Evolutionary conservation across 148 eudicot genomes (phyloP).

Genomic region (Persicaria maculosa): DNA sequence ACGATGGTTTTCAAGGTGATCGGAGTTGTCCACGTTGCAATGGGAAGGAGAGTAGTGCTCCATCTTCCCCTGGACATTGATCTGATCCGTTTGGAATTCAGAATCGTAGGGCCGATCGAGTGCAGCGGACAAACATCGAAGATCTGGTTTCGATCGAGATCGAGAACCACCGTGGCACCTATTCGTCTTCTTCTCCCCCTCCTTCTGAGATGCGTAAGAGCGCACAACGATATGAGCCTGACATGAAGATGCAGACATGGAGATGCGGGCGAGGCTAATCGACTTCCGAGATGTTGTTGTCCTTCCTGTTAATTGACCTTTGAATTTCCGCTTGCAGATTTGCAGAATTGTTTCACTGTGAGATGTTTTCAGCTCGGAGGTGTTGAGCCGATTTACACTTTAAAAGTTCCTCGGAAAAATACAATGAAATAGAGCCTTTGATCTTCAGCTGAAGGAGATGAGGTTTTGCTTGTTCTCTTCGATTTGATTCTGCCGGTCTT

Average conservation of each 20-base stretch:
- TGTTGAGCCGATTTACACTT: not conserved
- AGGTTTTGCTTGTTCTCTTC: not conserved
- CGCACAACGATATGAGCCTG: no score
- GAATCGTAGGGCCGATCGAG: not conserved
- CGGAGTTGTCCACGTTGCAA: not conserved
- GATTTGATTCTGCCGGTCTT: conserved; percentile 3
- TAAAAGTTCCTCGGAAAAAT: not conserved
- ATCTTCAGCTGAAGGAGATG: not conserved
- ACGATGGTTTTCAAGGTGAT: not conserved
- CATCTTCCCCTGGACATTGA: not conserved
- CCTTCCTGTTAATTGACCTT: not conserved
- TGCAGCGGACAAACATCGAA: no score
- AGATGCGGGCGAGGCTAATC: no score
- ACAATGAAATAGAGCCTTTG: not conserved
- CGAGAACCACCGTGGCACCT: no score
- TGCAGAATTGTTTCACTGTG: not conserved
- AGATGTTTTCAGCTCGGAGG: not conserved
- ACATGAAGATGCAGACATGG: no score
- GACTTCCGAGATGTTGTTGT: no score
- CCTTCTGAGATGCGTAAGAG: no score
- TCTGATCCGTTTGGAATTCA: not conserved
- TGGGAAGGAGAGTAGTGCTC: not conserved
- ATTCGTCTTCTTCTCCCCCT: no score
- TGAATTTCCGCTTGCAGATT: conserved; percentile 8
- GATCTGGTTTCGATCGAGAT: no score